Conservation (phyloP, 805 yeast species). For the Spathaspora girioi region DNA sequence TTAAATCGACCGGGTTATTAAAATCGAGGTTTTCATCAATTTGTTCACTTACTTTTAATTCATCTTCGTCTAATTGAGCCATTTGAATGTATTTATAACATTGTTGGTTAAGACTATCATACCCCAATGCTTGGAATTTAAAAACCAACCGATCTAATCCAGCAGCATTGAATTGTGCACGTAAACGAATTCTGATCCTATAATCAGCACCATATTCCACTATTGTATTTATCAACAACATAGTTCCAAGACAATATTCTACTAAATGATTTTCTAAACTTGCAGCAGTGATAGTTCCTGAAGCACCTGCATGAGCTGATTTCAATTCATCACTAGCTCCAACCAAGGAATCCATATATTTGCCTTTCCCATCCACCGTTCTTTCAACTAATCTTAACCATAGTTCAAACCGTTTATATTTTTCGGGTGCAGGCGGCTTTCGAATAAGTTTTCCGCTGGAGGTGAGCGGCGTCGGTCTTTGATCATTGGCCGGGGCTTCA, state of each 20-base stretch:
- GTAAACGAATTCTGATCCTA: constrained; percentile 50
- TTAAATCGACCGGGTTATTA: constrained; percentile 69
- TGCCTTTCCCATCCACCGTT: constrained; percentile 81
- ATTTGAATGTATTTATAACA: constrained; percentile 57
- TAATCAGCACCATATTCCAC: constrained; percentile 43
- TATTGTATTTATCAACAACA: constrained; percentile 68
- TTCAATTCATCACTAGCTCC: constrained; percentile 87
- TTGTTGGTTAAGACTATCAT: constrained; percentile 61
- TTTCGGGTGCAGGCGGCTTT: constrained; percentile 31
- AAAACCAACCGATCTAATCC: constrained; percentile 53
- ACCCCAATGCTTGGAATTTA: constrained; percentile 49
- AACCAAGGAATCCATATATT: constrained; percentile 77
- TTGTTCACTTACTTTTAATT: constrained; percentile 30
- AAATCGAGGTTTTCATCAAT: constrained; percentile 48
- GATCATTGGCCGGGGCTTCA: constrained; percentile 12
- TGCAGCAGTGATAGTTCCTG: constrained; percentile 14
- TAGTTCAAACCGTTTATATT: constrained; percentile 54
- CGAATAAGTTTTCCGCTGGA: constrained; percentile 22
- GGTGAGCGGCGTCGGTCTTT: constrained; percentile 1
- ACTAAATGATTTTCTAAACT: constrained; percentile 55
- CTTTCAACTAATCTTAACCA: constrained; percentile 69
- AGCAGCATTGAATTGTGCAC: constrained; percentile 56
- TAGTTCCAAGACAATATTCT: constrained; percentile 69
- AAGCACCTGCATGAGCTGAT: constrained; percentile 28
- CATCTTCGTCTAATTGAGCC: constrained; percentile 54